phyloP scores from a whole-genome alignment of 140 eudicot genomes.

The Flaveria floridana region DNA sequence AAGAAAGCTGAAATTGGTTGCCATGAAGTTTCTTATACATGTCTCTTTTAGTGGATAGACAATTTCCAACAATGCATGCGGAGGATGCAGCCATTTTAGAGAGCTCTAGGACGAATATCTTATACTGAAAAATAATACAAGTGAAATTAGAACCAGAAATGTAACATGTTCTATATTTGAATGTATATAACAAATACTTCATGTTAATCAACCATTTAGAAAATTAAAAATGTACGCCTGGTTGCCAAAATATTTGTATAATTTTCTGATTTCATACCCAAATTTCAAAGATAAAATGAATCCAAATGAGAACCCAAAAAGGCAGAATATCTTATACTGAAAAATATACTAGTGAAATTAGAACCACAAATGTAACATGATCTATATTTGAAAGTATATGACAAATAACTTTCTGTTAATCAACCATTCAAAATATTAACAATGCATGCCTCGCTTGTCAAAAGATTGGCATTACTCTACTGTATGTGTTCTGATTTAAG shows the following conservation, averaged over 20 bases:
- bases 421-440: neutral
- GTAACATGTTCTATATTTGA: neutral
- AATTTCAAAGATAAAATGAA: neutral
- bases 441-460: neutral
- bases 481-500: neutral
- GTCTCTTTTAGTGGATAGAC: conserved; percentile 14
- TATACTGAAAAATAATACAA: conserved; percentile 5
- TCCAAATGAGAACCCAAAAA: neutral
- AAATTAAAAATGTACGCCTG: neutral
- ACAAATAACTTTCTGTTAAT: neutral
- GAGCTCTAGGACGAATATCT: neutral
- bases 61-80: conserved; percentile 68
- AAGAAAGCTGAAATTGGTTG: conserved; percentile 39
- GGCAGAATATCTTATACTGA: neutral
- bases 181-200: neutral
- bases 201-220: neutral
- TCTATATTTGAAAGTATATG: neutral
- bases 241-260: neutral
- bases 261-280: neutral
- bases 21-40: conserved; percentile 22
- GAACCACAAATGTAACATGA: neutral
- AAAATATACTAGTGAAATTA: neutral
- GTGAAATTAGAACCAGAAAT: neutral
- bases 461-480: conserved; percentile 2
- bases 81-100: conserved; percentile 71